Conservation (phyloP, 176 grass and related monocot species). For the Ampelocalamus luodianensis region DNA sequence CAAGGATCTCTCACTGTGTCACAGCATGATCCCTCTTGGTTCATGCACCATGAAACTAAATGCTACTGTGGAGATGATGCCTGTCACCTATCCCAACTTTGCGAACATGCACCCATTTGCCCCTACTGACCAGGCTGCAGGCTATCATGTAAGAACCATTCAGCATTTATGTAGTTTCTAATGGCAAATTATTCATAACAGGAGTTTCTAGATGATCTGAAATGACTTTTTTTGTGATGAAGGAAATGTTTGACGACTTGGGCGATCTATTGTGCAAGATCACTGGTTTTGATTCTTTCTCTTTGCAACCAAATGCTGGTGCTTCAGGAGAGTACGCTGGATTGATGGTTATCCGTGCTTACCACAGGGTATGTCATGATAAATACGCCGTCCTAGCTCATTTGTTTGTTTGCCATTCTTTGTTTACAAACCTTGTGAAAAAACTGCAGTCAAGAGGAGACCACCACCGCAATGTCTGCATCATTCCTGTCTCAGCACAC, state of each 20-base stretch:
- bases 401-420: constrained; percentile 33
- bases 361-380: constrained; percentile 63
- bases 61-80: constrained; percentile 98
- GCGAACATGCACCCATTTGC: constrained; percentile 90
- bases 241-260: constrained; percentile 99
- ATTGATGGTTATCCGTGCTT: constrained; percentile 98
- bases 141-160: constrained; percentile 73
- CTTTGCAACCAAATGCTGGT: constrained; percentile 99
- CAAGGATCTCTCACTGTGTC: constrained; percentile 93
- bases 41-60: constrained; percentile 99
- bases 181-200: neutral
- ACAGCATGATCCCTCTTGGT: constrained; percentile 99
- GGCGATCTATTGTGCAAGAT: constrained; percentile 81
- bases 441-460: constrained; percentile 86
- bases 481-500: constrained; percentile 97
- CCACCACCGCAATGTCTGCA: constrained; percentile 91
- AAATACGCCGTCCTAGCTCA: neutral
- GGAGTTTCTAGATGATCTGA: constrained; percentile 1
- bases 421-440: constrained; percentile 32
- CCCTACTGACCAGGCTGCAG: constrained; percentile 77
- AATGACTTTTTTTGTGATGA: constrained; percentile 36
- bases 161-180: constrained; percentile 1
- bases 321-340: constrained; percentile 98
- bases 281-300: constrained; percentile 98
- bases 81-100: constrained; percentile 93